Evolutionary conservation across 352 stramenopile genomes (phyloP).

Genomic region (Globisporangium solare): DNA sequence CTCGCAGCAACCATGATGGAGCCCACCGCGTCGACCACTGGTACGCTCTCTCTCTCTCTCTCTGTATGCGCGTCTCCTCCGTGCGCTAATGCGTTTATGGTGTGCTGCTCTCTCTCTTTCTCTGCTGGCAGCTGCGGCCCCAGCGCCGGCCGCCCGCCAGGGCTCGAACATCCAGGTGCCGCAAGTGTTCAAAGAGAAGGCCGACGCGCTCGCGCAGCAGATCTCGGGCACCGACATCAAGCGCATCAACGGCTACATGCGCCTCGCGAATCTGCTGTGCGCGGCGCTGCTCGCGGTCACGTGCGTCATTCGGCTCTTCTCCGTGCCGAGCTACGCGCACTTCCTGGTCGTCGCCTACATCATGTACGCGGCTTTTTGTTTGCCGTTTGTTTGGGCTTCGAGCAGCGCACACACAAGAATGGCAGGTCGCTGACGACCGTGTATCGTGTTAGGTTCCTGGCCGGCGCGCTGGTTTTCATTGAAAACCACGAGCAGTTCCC

Average conservation of each 20-base stretch:
- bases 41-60: neutral
- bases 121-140: constrained; percentile 8
- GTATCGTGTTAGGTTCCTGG: constrained; percentile 36
- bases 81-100: neutral
- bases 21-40: constrained; percentile 14
- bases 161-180: constrained; percentile 55
- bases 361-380: constrained; percentile 45
- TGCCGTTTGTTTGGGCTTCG: too few relatives aligned
- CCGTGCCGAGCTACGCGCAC: constrained; percentile 69
- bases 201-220: constrained; percentile 63
- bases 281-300: constrained; percentile 58
- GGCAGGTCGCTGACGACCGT: too few relatives aligned
- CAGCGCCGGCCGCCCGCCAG: constrained; percentile 23
- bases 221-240: constrained; percentile 76
- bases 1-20: constrained; percentile 15
- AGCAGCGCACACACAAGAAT: neutral
- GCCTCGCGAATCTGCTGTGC: constrained; percentile 67
- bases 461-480: constrained; percentile 64
- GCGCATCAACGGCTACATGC: constrained; percentile 86
- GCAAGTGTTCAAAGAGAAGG: constrained; percentile 59
- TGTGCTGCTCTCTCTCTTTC: neutral
- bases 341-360: constrained; percentile 85
- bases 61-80: neutral
- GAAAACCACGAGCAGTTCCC: constrained; percentile 85
- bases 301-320: constrained; percentile 78